Evolutionary conservation across 1,139 yeast species (phyloP).

Genomic region (Protomyces arabidopsidicola): DNA sequence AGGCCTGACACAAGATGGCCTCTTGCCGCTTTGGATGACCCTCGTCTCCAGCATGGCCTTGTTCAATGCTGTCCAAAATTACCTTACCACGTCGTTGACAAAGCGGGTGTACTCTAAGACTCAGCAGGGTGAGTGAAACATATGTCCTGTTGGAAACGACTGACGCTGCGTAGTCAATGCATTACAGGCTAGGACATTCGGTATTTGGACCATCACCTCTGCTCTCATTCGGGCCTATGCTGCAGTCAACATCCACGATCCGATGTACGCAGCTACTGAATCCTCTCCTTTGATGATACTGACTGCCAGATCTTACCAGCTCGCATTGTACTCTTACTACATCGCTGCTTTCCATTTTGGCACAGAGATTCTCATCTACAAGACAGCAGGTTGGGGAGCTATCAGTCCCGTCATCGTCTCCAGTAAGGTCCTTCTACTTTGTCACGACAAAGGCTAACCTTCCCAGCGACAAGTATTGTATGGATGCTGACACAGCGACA

Average conservation of each 20-base stretch:
- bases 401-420: constrained; percentile 77
- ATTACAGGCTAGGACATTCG: constrained; percentile 89
- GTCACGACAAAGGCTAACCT: not conserved
- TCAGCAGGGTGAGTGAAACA: constrained; percentile 44
- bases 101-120: constrained; percentile 75
- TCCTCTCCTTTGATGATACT: not conserved
- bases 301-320: constrained; percentile 53
- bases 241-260: constrained; percentile 65
- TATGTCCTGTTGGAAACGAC: no score
- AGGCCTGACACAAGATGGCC: constrained; percentile 41
- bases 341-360: constrained; percentile 82
- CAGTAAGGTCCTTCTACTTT: constrained; percentile 21
- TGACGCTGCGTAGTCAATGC: constrained; percentile 48
- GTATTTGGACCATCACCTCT: constrained; percentile 93
- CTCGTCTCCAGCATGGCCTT: constrained; percentile 76
- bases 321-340: constrained; percentile 72
- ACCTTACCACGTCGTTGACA: constrained; percentile 68
- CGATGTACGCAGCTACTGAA: constrained; percentile 42
- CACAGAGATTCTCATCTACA: constrained; percentile 73
- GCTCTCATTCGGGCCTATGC: constrained; percentile 82
- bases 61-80: constrained; percentile 88
- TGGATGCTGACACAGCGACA: constrained; percentile 15
- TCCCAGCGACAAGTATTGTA: constrained; percentile 16
- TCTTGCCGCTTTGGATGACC: constrained; percentile 65
- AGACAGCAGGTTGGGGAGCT: constrained; percentile 76